Base-by-base conservation (phyloP, 2,329 filamentous ascomycete genomes). In the Aspergillus sp. region DNA sequence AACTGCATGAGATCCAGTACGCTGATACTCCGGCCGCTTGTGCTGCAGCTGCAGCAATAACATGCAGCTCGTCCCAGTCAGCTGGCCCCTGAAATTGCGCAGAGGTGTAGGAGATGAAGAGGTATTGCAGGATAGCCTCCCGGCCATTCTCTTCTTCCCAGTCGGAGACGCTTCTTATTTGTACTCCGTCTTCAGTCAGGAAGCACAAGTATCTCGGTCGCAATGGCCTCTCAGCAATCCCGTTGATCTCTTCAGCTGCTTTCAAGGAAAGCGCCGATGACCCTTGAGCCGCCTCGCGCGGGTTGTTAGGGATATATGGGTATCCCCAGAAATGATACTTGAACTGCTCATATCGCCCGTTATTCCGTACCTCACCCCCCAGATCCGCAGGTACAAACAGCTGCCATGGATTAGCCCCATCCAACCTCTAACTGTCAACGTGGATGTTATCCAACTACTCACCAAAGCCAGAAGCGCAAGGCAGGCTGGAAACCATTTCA, bases 241-340 rank as follows among this genome's bases (percentile, higher is more conserved):
- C 41, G 12, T 20, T 44, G 17, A 44, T 13, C 4, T 24, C 41
- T 7, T 9, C 19, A 2, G 5, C n/a, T 20, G 37, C 13, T 1
- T 13, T 13, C 12, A 37, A 8, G 2, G 34, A 13, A 13, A 37
- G 6, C 1, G 13, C 6, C 5, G 34, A 37, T 4, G 34, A 37
- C 1, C 12, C 15, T 15, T 37, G 13, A 0, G 34, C 34, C 5
- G 34, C 34, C 34, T 37, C 34, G 34, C 15, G 34, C 6, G 37
- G 27, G 22, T 37, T 50, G n/a, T 17, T 19, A 1, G 47, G 17
- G 12, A 39, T 19, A 6, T 19, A 37, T 1, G 47, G 20, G 33
- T 50, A 37, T 3, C 47, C 47, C 47, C 47, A 50, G 11, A 20
- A 50, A 24, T 50, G 47, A 37, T 50, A 50, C 47, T 50, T 50